Evolutionary conservation across 2,329 filamentous ascomycete species (phyloP).

Genomic region (Tolypocladium endophyticum): DNA sequence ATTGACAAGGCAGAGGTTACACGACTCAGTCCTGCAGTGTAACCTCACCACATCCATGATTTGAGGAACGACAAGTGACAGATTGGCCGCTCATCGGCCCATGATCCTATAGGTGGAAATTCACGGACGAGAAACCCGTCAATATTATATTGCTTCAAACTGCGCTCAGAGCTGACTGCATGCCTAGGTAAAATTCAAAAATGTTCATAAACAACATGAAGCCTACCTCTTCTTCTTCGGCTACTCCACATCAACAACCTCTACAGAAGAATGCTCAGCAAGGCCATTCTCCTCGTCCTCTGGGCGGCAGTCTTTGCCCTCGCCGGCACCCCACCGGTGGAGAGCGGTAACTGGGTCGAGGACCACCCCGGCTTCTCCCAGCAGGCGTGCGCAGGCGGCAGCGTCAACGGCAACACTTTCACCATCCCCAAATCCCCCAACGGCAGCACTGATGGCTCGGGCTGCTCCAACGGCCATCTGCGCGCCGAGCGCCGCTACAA

Average conservation of each 20-base stretch:
- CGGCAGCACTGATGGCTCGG: conserved; percentile 8
- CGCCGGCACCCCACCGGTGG: conserved; percentile 7
- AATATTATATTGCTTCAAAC: background rate
- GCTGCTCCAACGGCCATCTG: conserved; percentile 12
- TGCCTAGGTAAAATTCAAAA: no score
- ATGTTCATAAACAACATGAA: background rate
- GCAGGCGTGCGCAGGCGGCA: conserved; percentile 10
- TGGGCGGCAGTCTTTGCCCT: conserved; percentile 4
- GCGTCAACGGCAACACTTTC: conserved; percentile 7
- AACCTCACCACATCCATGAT: background rate
- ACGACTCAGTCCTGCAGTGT: background rate
- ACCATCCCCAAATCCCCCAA: conserved; percentile 8
- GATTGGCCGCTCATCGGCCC: background rate
- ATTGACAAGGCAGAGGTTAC: background rate
- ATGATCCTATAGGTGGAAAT: background rate
- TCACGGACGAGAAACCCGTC: background rate
- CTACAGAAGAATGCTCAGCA: background rate
- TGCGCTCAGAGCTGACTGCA: background rate
- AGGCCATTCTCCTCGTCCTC: conserved; percentile 5
- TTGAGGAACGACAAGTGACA: background rate
- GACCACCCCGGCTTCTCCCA: conserved; percentile 1
- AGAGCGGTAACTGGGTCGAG: conserved; percentile 7
- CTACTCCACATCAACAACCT: no score
- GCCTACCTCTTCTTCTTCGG: background rate
- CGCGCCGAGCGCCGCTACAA: conserved; percentile 12